These are phyloP conservation scores for Apostasia ramifera DNA, from an alignment of 106 monocot species.

Conservation along the genomic window DNA sequence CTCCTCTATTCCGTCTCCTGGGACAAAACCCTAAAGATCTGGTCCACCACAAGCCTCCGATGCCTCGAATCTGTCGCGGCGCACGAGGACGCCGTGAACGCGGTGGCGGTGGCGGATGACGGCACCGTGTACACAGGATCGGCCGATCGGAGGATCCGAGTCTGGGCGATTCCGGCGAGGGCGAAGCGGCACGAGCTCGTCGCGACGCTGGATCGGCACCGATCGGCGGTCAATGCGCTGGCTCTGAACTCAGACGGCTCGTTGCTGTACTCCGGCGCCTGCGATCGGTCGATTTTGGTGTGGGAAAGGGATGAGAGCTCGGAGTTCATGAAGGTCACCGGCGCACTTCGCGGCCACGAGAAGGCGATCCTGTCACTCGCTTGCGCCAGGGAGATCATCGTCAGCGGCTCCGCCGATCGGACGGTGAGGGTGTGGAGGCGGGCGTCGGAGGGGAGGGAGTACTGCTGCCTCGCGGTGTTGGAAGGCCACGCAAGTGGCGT, in stretches of 20 bases:
- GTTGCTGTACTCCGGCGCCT: constrained; percentile 51
- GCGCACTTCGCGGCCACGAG: constrained; percentile 38
- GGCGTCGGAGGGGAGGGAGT: constrained; percentile 14
- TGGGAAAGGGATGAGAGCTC: constrained; percentile 53
- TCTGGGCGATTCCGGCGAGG: no score
- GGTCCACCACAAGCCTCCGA: constrained; percentile 31
- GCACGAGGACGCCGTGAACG: no score
- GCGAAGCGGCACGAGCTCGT: no score
- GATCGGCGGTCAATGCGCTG: constrained; percentile 64
- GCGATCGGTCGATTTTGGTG: constrained; percentile 48
- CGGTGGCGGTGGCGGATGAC: no score
- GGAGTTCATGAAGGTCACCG: constrained; percentile 23
- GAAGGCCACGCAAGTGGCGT: constrained; percentile 31
- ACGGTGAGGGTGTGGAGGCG: constrained; percentile 52
- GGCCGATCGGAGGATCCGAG: no score
- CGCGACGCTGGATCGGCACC: constrained; percentile 25
- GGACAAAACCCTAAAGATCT: constrained; percentile 30
- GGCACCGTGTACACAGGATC: no score
- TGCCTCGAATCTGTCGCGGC: constrained; percentile 10
- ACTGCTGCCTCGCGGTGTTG: constrained; percentile 32
- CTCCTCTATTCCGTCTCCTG: constrained; percentile 36
- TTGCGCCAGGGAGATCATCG: constrained; percentile 21
- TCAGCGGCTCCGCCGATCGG: constrained; percentile 44
- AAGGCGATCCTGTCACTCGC: constrained; percentile 48
- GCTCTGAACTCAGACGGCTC: constrained; percentile 40